A percentile compares a stretch with the other conserved stretches of the same genome.
These are phyloP conservation scores for Boletus vermiculosoides DNA, from an alignment of 768 basidiomycete species.

Conservation along the genomic window DNA sequence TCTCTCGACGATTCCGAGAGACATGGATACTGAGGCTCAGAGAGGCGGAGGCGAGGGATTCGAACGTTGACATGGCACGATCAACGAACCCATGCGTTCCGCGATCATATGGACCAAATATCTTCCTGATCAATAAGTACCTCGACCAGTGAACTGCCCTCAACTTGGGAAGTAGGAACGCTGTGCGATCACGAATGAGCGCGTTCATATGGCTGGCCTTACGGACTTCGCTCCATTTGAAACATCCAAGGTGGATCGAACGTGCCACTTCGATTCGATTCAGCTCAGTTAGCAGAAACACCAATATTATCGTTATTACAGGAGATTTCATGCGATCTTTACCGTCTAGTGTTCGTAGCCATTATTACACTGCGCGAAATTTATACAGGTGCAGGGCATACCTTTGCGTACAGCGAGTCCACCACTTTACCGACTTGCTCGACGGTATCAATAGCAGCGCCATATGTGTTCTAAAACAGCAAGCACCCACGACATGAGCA, in stretches of 20 bases:
- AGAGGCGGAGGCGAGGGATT: background rate
- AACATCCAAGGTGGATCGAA: too few relatives aligned
- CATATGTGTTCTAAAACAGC: slow-evolving; percentile 70
- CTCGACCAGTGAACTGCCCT: background rate
- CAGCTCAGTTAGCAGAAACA: background rate
- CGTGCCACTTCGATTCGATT: background rate
- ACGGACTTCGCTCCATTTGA: too few relatives aligned
- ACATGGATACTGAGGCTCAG: background rate
- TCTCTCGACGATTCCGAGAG: background rate
- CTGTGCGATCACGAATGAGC: too few relatives aligned
- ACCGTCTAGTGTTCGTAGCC: slow-evolving; percentile 34
- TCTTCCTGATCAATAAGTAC: background rate
- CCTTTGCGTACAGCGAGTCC: slow-evolving; percentile 88
- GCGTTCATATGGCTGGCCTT: too few relatives aligned
- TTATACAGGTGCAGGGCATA: slow-evolving; percentile 14
- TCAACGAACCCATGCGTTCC: background rate
- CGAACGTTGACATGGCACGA: background rate
- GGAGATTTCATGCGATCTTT: slow-evolving; percentile 37
- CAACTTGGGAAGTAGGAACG: background rate
- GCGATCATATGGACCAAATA: background rate
- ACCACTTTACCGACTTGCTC: slow-evolving; percentile 94
- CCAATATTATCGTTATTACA: background rate
- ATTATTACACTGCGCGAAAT: background rate
- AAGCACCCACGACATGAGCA: slow-evolving; percentile 7
- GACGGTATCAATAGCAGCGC: slow-evolving; percentile 84